Percentiles rank a stretch among this genome's conserved stretches.
These are phyloP conservation scores for Boletus patriciae DNA, from an alignment of 768 basidiomycete genomes.

Conservation along the genomic window DNA sequence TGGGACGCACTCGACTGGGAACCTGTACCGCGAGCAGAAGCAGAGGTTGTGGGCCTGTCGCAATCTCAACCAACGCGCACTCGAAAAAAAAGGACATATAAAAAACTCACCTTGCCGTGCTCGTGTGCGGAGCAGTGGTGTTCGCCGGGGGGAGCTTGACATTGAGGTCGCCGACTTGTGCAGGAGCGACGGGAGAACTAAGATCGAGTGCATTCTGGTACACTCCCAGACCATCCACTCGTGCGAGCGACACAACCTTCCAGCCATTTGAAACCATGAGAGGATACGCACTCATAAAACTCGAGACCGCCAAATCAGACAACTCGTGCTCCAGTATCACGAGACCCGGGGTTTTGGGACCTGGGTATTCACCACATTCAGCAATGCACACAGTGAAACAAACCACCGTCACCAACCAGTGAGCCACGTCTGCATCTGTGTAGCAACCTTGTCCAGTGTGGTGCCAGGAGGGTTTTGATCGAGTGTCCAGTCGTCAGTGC, in stretches of 20 bases:
- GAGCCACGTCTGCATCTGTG: conserved; percentile 56
- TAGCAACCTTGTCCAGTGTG: conserved; percentile 46
- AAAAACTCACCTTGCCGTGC: conserved; percentile 5
- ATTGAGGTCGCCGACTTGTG: conserved; percentile 19
- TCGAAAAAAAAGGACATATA: neutral
- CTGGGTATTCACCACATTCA: conserved; percentile 23
- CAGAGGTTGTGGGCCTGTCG: conserved; percentile 6
- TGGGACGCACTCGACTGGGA: conserved; percentile 13
- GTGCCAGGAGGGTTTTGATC: conserved; percentile 39
- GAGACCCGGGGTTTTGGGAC: conserved; percentile 75
- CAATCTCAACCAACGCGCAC: neutral
- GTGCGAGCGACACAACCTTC: conserved; percentile 59
- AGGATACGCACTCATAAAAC: conserved; percentile 68
- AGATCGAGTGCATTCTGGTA: conserved; percentile 49
- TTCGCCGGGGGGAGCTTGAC: conserved; percentile 19
- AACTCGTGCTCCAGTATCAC: conserved; percentile 86
- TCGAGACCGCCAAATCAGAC: conserved; percentile 53
- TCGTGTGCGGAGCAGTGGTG: conserved; percentile 1
- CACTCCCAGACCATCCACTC: conserved; percentile 37
- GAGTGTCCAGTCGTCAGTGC: conserved; percentile 78
- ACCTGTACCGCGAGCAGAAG: neutral
- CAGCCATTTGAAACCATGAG: conserved; percentile 68
- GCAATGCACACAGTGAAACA: neutral
- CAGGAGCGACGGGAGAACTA: conserved; percentile 29
- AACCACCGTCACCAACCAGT: conserved; percentile 37